A percentile compares a stretch with the other conserved stretches of the same genome.
Conservation (phyloP, 2,329 filamentous ascomycete genomes). For the Xylariales sp. region DNA sequence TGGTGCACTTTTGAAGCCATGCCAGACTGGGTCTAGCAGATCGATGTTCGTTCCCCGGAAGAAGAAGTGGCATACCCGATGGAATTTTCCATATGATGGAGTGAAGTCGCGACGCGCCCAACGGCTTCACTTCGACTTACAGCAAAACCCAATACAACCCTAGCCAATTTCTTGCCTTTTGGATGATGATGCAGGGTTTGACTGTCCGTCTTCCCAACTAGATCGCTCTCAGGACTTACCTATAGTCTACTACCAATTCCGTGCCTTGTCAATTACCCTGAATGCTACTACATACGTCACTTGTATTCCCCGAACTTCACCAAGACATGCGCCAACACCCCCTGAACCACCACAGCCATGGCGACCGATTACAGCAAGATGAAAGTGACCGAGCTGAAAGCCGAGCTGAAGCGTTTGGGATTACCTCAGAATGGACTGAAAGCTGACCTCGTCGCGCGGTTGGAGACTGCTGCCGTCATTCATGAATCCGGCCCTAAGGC, state of each 20-base stretch:
- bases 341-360: slow-evolving; percentile 35
- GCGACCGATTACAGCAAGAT: slow-evolving; percentile 50
- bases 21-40: no score
- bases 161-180: no score
- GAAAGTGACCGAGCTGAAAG: slow-evolving; percentile 72
- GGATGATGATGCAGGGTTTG: no score
- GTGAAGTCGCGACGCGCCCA: slow-evolving; percentile 1
- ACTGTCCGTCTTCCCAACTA: no score
- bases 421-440: slow-evolving; percentile 67
- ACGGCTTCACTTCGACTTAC: neutral
- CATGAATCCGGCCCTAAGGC: slow-evolving; percentile 10
- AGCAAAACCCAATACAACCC: no score
- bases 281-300: slow-evolving; percentile 8
- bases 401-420: slow-evolving; percentile 68
- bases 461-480: slow-evolving; percentile 38
- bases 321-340: slow-evolving; percentile 7
- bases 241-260: no score
- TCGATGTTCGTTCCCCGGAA: no score
- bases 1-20: no score
- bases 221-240: no score
- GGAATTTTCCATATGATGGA: slow-evolving; percentile 1
- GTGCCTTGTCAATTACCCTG: no score
- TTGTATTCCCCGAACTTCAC: no score
- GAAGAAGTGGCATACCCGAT: no score
- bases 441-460: slow-evolving; percentile 63